A percentile compares a stretch with the other conserved stretches of the same genome.
Evolutionary conservation across 441 rosid genomes (phyloP).

Genomic region (Erodium trifolium): DNA sequence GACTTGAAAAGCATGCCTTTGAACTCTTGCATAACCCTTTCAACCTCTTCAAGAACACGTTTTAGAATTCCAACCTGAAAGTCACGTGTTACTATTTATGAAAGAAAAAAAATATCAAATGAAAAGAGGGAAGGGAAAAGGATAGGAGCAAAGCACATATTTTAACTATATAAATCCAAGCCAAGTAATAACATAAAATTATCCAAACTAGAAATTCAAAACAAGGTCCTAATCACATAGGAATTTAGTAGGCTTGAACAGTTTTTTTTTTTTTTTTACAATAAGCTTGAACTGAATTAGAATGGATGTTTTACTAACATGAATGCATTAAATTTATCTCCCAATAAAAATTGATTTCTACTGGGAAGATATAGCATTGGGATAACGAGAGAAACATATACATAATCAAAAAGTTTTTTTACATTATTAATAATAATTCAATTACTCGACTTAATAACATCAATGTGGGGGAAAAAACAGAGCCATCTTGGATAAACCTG

Average conservation of each 20-base stretch:
- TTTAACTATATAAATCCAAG: too few relatives aligned
- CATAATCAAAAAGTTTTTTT: too few relatives aligned
- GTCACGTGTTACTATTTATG: slow-evolving; percentile 14
- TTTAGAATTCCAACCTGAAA: slow-evolving; percentile 88
- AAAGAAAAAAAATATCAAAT: slow-evolving; percentile 14
- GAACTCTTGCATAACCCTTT: slow-evolving; percentile 91
- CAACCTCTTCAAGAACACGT: slow-evolving; percentile 98
- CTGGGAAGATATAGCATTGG: neutral
- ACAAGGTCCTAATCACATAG: neutral
- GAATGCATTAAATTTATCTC: neutral
- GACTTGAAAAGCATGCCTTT: slow-evolving; percentile 86
- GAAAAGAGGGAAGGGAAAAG: neutral
- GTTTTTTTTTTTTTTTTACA: neutral
- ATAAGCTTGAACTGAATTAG: neutral
- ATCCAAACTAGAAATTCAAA: neutral
- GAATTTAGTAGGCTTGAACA: neutral
- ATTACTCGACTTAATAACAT: neutral
- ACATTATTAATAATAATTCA: too few relatives aligned
- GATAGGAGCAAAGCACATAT: neutral
- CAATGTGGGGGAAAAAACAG: neutral
- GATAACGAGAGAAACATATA: too few relatives aligned
- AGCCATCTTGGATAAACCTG: neutral
- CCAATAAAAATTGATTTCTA: neutral
- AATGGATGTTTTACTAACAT: neutral
- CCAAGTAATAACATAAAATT: neutral